phyloP scores from a whole-genome alignment of 768 basidiomycete species.

The Pulveroboletus frians region DNA sequence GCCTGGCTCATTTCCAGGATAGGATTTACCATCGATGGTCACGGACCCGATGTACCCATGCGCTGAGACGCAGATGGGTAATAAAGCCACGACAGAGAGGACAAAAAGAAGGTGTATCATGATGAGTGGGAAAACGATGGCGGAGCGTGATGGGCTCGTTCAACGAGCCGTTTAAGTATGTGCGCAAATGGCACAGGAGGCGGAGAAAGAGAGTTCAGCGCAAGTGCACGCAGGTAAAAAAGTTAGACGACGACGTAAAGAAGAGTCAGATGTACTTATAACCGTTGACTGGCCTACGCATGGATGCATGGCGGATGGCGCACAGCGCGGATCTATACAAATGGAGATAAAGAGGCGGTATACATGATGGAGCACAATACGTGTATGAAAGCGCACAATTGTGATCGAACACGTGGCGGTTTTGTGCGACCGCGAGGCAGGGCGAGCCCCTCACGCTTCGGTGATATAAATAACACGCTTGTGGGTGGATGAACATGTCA shows the following conservation, averaged over 20 bases:
- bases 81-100: constrained; percentile 9
- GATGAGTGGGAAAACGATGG: background rate
- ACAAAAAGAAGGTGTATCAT: constrained; percentile 14
- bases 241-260: background rate
- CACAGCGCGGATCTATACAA: constrained; percentile 11
- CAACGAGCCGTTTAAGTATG: constrained; percentile 17
- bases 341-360: background rate
- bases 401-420: constrained; percentile 2
- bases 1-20: constrained; percentile 30
- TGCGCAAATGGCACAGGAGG: constrained; percentile 3
- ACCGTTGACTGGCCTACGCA: constrained; percentile 2
- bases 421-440: constrained; percentile 15
- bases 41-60: constrained; percentile 30
- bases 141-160: constrained; percentile 10
- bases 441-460: constrained; percentile 4
- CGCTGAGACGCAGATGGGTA: constrained; percentile 23
- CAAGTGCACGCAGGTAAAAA: background rate
- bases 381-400: constrained; percentile 1
- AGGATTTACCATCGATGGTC: constrained; percentile 25
- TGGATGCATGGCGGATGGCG: constrained; percentile 14
- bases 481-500: no score
- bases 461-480: background rate
- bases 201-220: background rate
- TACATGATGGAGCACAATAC: background rate
- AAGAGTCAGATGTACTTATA: constrained; percentile 16